Evolutionary conservation across 2,329 filamentous ascomycete species (phyloP).

Genomic region (Biscogniauxia mediterranea): DNA sequence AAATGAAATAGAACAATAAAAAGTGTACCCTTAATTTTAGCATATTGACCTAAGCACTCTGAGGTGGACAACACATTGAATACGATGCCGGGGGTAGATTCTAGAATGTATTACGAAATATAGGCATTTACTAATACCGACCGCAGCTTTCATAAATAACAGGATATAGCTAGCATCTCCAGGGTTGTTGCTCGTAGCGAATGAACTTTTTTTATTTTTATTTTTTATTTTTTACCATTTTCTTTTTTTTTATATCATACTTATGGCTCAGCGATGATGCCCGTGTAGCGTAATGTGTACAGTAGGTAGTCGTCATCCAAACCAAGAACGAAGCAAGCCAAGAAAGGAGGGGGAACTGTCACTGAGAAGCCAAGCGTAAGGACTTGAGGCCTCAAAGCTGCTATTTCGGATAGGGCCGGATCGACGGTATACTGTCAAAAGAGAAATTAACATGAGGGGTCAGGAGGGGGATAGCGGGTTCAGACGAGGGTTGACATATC

Average conservation of each 20-base stretch:
- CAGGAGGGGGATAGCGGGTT: not conserved
- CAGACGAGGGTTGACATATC: not conserved
- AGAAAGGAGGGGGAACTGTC: not conserved
- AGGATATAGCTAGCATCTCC: not conserved
- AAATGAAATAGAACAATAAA: not conserved
- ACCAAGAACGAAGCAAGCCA: not conserved
- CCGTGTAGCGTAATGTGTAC: not conserved
- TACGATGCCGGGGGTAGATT: not conserved
- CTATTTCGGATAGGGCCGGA: not conserved
- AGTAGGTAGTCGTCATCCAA: not conserved
- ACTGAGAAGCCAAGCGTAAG: not conserved
- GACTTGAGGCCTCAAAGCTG: not conserved
- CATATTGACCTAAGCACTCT: not conserved
- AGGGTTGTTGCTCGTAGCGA: too few species aligned
- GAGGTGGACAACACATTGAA: not conserved
- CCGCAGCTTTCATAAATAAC: not conserved
- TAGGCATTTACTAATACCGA: not conserved
- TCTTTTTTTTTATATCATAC: not conserved
- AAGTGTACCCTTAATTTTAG: not conserved
- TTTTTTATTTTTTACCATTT: too few species aligned
- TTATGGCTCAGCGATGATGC: not conserved
- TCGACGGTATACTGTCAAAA: not conserved
- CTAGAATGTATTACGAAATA: not conserved
- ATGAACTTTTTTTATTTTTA: too few species aligned
- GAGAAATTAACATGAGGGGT: not conserved